These are phyloP conservation scores for Annulohypoxylon moriforme DNA, from an alignment of 495 filamentous ascomycete genomes.

Conservation along the genomic window DNA sequence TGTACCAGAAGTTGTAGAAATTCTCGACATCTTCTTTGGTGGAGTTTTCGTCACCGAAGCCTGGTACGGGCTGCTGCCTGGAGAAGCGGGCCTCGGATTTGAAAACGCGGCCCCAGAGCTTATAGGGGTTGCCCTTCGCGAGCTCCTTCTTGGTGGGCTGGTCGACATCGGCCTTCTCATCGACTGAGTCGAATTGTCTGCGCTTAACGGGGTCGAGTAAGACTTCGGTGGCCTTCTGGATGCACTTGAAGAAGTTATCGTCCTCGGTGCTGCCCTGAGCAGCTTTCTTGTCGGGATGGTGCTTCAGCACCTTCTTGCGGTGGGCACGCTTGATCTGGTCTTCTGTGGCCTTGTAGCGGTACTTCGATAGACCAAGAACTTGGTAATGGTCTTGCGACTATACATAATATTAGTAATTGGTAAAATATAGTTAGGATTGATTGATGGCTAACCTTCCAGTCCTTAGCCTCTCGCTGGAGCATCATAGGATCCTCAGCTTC, in stretches of 20 bases:
- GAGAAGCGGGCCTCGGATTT: conserved; percentile 92
- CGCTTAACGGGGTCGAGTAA: conserved; percentile 92
- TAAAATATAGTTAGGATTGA: neutral
- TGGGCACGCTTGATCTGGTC: conserved; percentile 98
- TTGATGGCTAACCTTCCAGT: conserved; percentile 85
- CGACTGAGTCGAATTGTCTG: conserved; percentile 95
- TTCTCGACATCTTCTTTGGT: conserved; percentile 87
- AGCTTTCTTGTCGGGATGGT: conserved; percentile 99
- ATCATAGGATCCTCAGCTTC: conserved; percentile 92
- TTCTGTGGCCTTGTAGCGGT: conserved; percentile 90
- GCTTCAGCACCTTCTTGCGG: conserved; percentile 98
- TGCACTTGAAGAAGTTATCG: conserved; percentile 99
- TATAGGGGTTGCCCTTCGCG: conserved; percentile 90
- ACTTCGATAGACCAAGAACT: conserved; percentile 90
- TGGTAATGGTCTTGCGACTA: conserved; percentile 98
- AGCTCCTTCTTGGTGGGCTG: conserved; percentile 90
- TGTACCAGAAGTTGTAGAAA: conserved; percentile 99
- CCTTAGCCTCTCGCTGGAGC: conserved; percentile 92
- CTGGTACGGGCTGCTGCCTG: conserved; percentile 85
- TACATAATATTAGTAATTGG: conserved; percentile 42
- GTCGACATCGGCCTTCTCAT: conserved; percentile 91
- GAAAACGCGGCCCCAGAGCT: conserved; percentile 89
- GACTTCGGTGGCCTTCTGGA: conserved; percentile 96
- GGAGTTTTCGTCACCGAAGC: conserved; percentile 84
- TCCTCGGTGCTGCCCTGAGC: conserved; percentile 87